A percentile compares a stretch with the other conserved stretches of the same genome.
These are phyloP conservation scores for Suhomyces ambrosiae DNA, from an alignment of 1,139 yeast species.

Conservation along the genomic window DNA sequence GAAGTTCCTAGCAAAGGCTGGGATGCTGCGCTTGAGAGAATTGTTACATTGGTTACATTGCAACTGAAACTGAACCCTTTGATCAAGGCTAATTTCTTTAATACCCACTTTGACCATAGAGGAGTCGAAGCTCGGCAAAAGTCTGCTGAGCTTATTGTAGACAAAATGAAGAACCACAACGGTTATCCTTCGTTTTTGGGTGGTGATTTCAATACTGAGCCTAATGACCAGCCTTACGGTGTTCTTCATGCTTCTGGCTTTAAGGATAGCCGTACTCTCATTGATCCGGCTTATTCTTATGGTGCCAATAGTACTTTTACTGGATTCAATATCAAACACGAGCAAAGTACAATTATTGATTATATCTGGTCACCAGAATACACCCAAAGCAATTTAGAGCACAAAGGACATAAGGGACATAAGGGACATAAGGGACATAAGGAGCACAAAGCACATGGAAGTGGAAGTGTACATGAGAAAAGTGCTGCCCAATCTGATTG, in stretches of 20 bases:
- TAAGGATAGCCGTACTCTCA: conserved; percentile 20
- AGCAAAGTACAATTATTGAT: conserved; percentile 23
- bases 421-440: no score
- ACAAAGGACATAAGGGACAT: not conserved
- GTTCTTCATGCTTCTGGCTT: conserved; percentile 20
- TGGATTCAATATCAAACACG: conserved; percentile 20
- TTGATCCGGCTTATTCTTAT: conserved; percentile 18
- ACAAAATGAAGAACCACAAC: conserved; percentile 41
- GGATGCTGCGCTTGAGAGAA: conserved; percentile 28
- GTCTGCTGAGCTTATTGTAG: conserved; percentile 49
- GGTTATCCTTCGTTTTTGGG: conserved; percentile 37
- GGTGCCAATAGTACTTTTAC: conserved; percentile 23
- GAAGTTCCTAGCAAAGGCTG: conserved; percentile 42
- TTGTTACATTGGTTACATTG: conserved; percentile 23
- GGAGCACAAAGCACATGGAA: no score
- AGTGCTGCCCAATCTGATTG: no score
- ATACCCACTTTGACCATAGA: conserved; percentile 61
- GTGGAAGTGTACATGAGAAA: no score
- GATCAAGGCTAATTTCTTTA: conserved; percentile 43
- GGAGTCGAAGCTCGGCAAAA: conserved; percentile 51
- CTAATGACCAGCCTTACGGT: conserved; percentile 41
- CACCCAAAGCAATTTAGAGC: conserved; percentile 8
- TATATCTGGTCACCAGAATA: conserved; percentile 26
- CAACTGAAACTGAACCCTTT: conserved; percentile 17
- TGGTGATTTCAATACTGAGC: conserved; percentile 61